These are phyloP conservation scores for Fusarium albidum DNA, from an alignment of 2,329 filamentous ascomycete species.

Conservation along the genomic window DNA sequence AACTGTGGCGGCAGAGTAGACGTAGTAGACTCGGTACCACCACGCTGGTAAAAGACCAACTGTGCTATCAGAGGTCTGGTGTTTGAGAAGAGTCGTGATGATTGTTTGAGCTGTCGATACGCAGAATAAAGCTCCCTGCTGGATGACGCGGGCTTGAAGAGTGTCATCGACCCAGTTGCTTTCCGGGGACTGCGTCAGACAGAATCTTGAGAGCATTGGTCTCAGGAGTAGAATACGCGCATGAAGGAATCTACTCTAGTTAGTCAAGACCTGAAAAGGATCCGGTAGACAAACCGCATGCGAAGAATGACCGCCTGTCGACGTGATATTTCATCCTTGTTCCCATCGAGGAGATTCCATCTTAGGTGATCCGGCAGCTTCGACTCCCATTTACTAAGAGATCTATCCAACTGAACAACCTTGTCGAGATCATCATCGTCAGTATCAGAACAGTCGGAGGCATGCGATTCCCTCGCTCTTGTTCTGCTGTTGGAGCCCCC, in stretches of 20 bases:
- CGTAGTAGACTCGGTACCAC: slow-evolving; percentile 51
- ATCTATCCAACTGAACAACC: slow-evolving; percentile 44
- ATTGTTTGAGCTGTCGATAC: slow-evolving; percentile 45
- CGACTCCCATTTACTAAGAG: slow-evolving; percentile 44
- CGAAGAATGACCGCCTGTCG: slow-evolving; percentile 46
- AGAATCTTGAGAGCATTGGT: slow-evolving; percentile 45
- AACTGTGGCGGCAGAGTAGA: slow-evolving; percentile 48
- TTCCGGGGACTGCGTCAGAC: slow-evolving; percentile 35
- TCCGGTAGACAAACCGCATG: slow-evolving; percentile 39
- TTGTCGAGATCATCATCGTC: slow-evolving; percentile 42
- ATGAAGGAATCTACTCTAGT: slow-evolving; percentile 41
- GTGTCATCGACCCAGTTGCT: slow-evolving; percentile 27
- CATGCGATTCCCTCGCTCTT: slow-evolving; percentile 14
- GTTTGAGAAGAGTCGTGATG: slow-evolving; percentile 41
- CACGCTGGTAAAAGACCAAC: slow-evolving; percentile 48
- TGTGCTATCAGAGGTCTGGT: slow-evolving; percentile 43
- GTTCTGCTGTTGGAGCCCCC: slow-evolving; percentile 18
- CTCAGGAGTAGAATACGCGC: slow-evolving; percentile 46
- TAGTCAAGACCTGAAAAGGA: not conserved
- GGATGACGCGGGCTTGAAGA: slow-evolving; percentile 40
- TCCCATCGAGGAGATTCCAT: slow-evolving; percentile 24
- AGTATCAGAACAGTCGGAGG: slow-evolving; percentile 1
- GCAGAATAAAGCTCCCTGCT: slow-evolving; percentile 47
- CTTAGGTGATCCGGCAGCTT: slow-evolving; percentile 39
- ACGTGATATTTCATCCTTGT: slow-evolving; percentile 37